A percentile compares a stretch with the other conserved stretches of the same genome.
Conservation (phyloP, 2,329 filamentous ascomycete species). For the Nothophaeocryptopus gaeumannii region DNA sequence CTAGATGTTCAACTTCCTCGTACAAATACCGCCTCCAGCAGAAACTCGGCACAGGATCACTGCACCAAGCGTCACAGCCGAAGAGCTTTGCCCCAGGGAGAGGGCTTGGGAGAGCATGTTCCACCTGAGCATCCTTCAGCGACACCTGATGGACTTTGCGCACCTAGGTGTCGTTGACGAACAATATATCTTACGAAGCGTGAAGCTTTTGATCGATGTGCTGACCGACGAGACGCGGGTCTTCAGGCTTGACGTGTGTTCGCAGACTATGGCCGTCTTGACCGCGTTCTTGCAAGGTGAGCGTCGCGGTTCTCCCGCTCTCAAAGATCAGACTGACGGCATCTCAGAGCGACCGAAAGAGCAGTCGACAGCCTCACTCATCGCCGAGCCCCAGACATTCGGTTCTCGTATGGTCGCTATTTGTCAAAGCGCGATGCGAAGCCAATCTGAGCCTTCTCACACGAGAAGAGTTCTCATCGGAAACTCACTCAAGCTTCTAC, state of each 20-base stretch:
- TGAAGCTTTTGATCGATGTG: constrained; percentile 25
- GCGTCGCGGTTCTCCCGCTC: not conserved
- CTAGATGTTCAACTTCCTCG: constrained; percentile 66
- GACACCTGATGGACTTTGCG: constrained; percentile 51
- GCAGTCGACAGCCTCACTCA: constrained; percentile 18
- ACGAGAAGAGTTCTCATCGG: constrained; percentile 6
- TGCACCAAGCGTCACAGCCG: constrained; percentile 51
- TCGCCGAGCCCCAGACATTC: constrained; percentile 23
- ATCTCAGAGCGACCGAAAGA: constrained; percentile 10
- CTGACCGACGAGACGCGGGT: constrained; percentile 23
- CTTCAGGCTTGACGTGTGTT: constrained; percentile 9
- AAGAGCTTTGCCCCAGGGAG: constrained; percentile 64
- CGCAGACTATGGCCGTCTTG: constrained; percentile 21
- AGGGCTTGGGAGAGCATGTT: constrained; percentile 68
- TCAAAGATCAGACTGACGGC: constrained; percentile 6
- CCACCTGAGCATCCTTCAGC: constrained; percentile 63
- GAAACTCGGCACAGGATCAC: constrained; percentile 53
- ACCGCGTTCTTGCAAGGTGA: constrained; percentile 28
- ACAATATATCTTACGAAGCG: constrained; percentile 28
- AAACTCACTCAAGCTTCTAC: constrained; percentile 6
- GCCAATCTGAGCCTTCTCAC: not conserved
- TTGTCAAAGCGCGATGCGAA: constrained; percentile 10
- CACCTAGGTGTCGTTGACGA: constrained; percentile 29
- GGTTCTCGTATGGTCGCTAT: constrained; percentile 23
- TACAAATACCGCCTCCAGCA: constrained; percentile 47